Base-by-base conservation (phyloP, 257 asterid genomes). In the Paraleonurus japonicus region DNA sequence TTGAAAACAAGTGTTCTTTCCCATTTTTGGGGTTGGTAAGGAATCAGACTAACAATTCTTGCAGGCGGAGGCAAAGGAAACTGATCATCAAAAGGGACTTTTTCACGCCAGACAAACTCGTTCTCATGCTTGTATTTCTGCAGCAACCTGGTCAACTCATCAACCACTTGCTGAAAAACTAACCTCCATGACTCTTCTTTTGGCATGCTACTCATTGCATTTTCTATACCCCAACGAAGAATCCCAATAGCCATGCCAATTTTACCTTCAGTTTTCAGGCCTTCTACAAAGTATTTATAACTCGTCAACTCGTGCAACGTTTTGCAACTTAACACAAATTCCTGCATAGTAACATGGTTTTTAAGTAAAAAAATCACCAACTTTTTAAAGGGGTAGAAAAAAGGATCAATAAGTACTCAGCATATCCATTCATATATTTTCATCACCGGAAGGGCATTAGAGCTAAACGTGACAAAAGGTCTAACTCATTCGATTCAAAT, bases 71-170 rank as follows among this genome's bases (percentile, higher is more conserved):
- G 89, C 13, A 26, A 17, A 4, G 87, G 87, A 53, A 90, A 55
- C 22, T 83, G 85, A 3, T 61, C 74, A 0, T 63, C 22, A 27
- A 0, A 19, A n/a, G 82, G 82, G 66, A 81, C 41, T 67, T 83
- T 90, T 43, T 87, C 85, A 2, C 65, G 81, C 92, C 89, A 85
- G 3, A 88, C 88, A 12, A 87, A 79, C 27, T 85, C 87, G 20
- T 90, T 90, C 73, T 90, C 95, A 2, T 70, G 83, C 72, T 87
- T 86, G n/a, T 75, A 87, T 71, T 86, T 90, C 60, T 54, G 61
- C 15, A 84, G 87, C 74, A 77, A 35, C 47, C 4, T 68, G 3
- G 54, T 72, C 57, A 80, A 23, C 65, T 86, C 90, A 23, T 81
- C 78, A 17, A 80, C 59, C 68, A 67, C 67, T 50, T 67, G 84